Conservation (phyloP, 169 alveolate species). For the Babesia caballi region DNA sequence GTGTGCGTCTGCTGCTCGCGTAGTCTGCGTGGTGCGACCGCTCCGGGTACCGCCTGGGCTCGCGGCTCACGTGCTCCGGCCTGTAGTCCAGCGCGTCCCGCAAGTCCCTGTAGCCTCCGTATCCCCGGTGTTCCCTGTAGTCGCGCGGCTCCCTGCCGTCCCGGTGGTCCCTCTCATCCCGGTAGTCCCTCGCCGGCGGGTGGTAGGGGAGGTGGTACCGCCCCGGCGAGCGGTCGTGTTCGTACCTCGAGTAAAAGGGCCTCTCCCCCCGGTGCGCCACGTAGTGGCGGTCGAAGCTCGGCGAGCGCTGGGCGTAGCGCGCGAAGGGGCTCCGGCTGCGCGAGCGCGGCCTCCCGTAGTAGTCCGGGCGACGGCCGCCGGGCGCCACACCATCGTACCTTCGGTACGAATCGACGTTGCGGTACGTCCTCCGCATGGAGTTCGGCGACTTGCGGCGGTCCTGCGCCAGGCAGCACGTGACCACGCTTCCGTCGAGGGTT, state of each 20-base stretch:
- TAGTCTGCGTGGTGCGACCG: background rate
- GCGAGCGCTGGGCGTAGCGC: conserved; percentile 36
- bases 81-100: conserved; percentile 11
- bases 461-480: conserved; percentile 85
- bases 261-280: conserved; percentile 14
- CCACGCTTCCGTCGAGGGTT: conserved; percentile 82
- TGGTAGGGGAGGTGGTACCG: conserved; percentile 17
- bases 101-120: conserved; percentile 23
- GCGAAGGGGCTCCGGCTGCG: conserved; percentile 47
- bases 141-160: conserved; percentile 23
- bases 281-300: conserved; percentile 32
- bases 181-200: conserved; percentile 7
- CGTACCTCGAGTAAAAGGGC: background rate
- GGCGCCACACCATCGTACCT: background rate
- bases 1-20: conserved; percentile 1
- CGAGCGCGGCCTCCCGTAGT: conserved; percentile 26
- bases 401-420: background rate
- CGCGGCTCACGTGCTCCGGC: conserved; percentile 5
- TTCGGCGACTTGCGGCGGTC: conserved; percentile 89
- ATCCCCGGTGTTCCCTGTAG: conserved; percentile 4
- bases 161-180: conserved; percentile 30
- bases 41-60: background rate
- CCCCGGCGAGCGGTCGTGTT: conserved; percentile 12
- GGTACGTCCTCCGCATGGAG: conserved; percentile 77
- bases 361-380: background rate